phyloP scores from a whole-genome alignment of 2,329 filamentous ascomycete species.

The Colletotrichum horii region DNA sequence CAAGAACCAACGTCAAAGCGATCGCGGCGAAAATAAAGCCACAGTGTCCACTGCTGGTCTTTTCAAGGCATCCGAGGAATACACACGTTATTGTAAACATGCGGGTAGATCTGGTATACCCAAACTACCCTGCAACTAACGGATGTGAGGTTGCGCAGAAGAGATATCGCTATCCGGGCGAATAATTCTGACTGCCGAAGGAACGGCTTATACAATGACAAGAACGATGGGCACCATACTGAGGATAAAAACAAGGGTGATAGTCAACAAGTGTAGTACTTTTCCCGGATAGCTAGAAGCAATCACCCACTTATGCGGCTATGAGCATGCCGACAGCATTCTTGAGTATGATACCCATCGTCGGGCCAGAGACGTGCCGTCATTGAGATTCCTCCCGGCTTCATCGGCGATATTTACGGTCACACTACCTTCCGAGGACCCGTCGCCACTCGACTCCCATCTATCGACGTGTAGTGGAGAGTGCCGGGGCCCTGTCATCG shows the following conservation, averaged over 20 bases:
- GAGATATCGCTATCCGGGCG: not conserved
- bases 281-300: not conserved
- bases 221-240: not conserved
- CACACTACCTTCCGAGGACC: not conserved
- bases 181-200: not conserved
- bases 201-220: not conserved
- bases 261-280: not conserved
- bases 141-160: not conserved
- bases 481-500: no score
- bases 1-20: no score
- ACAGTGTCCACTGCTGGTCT: rapidly evolving
- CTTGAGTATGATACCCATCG: no score
- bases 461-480: no score
- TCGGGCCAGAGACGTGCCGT: not conserved
- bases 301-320: not conserved
- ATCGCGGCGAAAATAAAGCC: no score
- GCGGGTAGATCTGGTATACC: no score
- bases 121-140: not conserved
- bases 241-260: rapidly evolving
- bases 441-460: no score
- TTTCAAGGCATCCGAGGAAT: no score
- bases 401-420: not conserved
- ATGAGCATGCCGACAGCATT: not conserved
- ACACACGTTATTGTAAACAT: not conserved
- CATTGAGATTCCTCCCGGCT: rapidly evolving